A percentile compares a stretch with the other conserved stretches of the same genome.
Evolutionary conservation across 257 asterid species (phyloP).

Genomic region (Cruciata laevipes): DNA sequence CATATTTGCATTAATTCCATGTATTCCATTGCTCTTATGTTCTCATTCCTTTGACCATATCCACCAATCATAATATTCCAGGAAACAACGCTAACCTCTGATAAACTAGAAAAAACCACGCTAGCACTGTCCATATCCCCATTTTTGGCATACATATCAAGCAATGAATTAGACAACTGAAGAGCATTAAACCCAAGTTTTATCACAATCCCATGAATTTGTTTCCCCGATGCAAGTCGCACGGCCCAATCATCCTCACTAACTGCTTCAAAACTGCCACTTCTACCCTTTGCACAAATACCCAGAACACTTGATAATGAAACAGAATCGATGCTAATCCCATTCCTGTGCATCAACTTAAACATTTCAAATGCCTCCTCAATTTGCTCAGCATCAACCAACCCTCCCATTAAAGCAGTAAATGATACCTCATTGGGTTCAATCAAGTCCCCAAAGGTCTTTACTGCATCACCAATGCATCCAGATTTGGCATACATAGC

Average conservation of each 20-base stretch:
- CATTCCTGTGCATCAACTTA: conserved; percentile 42
- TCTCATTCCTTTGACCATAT: conserved; percentile 37
- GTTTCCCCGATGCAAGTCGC: conserved; percentile 33
- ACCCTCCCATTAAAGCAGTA: conserved; percentile 67
- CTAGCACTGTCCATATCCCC: conserved; percentile 61
- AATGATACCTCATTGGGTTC: conserved; percentile 62
- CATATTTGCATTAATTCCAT: background rate
- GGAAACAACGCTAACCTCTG: conserved; percentile 50
- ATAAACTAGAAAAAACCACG: conserved; percentile 35
- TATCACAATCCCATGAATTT: conserved; percentile 45
- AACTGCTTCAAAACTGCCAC: conserved; percentile 20
- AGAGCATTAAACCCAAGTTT: conserved; percentile 45
- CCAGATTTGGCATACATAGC: conserved; percentile 66
- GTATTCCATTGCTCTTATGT: conserved; percentile 27
- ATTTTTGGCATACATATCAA: conserved; percentile 54
- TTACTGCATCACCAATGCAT: conserved; percentile 33
- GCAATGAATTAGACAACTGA: conserved; percentile 58
- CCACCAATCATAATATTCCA: conserved; percentile 84
- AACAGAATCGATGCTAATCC: conserved; percentile 39
- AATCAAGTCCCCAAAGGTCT: conserved; percentile 44
- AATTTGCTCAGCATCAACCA: conserved; percentile 36
- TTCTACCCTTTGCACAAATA: conserved; percentile 41
- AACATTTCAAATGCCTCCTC: conserved; percentile 66
- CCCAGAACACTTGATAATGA: conserved; percentile 54
- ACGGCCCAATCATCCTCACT: conserved; percentile 19